Base-by-base conservation (phyloP, 2,329 filamentous ascomycete genomes). In the Rosellinia necatrix region DNA sequence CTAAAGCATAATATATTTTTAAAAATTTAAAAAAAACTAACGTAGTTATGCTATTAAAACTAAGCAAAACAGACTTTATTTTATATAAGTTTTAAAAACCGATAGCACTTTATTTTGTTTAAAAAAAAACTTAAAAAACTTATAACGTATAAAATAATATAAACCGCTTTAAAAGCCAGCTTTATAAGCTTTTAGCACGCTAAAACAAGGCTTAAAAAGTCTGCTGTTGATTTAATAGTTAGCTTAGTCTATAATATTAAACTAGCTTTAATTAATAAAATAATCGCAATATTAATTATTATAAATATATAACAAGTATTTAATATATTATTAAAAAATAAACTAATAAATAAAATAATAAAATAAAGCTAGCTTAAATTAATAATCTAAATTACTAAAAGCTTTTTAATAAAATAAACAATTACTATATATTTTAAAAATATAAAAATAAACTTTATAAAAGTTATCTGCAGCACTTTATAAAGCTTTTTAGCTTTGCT, bases 201-300 rank as follows among this genome's bases (percentile, higher is more conserved):
- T 2, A 32, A 19, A 17, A 3, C 2, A 27, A 4, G 50, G 6
- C 13, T 41, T 19, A 56, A 50, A 50, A 46, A 46, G 3, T 55
- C 15, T 13, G 4, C 6, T n/a, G 48, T 56, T 35, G 30, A 51
- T 21, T 42, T 56, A 48, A 15, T 56, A 47, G 4, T 3, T 29
- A 49, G 13, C 2, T 47, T 57, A 37, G 17, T 48, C 19, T 57
- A 57, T 47, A 47, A 57, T 35, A 57, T 57, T 9, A 29, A 52
- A 13, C 7, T 53, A 29, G 4, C 4, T 22, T 27, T 50, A 15
- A 13, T 4, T 51, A 56, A 46, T 25, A 46, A 27, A 24, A 50
- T 29, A 51, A 13, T 46, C 38, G 15, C 9, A 24, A 54, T 43
- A 29, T 13, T 54, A 54, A 22, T 51, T 30, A 56, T 5, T 3